These are phyloP conservation scores for Brassica balearica DNA, from an alignment of 441 rosid genomes.

Conservation along the genomic window DNA sequence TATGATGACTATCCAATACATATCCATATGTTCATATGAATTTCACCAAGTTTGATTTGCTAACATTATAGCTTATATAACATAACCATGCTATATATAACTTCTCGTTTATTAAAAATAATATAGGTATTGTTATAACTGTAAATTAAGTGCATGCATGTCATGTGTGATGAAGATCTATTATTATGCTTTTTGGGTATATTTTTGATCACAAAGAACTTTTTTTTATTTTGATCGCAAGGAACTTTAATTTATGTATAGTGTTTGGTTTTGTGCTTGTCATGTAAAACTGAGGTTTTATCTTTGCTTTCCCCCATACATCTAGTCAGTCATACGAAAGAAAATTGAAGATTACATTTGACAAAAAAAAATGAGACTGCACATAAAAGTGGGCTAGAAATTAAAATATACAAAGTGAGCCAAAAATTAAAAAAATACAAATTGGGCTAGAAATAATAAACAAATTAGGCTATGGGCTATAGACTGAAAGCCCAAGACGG, in stretches of 20 bases:
- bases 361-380: too few relatives aligned
- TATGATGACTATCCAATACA: not conserved
- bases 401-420: not conserved
- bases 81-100: not conserved
- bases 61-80: not conserved
- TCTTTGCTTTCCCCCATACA: not conserved
- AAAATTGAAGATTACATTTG: not conserved
- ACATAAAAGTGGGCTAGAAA: too few relatives aligned
- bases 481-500: constrained; percentile 1
- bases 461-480: not conserved
- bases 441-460: not conserved
- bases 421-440: not conserved
- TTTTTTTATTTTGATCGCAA: too few relatives aligned
- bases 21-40: constrained; percentile 3
- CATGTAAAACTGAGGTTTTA: not conserved
- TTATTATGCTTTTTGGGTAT: not conserved
- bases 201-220: not conserved
- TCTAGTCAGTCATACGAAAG: not conserved
- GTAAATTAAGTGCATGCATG: not conserved
- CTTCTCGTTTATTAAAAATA: not conserved
- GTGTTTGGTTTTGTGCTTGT: not conserved
- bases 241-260: not conserved
- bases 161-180: not conserved
- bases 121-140: not conserved
- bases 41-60: not conserved